Evolutionary conservation across 805 yeast species (phyloP), one percentile per base, ranked within the genome.

Genomic region (Lipomyces sp.): DNA sequence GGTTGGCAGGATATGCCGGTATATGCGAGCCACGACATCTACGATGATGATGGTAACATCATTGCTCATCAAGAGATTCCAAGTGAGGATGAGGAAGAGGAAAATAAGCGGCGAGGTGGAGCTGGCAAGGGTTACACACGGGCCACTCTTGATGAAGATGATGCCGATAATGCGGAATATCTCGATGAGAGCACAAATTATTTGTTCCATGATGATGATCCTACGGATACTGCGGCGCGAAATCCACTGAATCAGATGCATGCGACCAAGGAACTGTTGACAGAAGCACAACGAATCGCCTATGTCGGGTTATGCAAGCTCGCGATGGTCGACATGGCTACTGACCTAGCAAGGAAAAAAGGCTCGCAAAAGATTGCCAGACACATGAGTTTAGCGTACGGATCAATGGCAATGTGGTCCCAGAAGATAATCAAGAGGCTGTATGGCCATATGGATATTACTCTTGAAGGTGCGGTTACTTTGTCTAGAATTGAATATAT

Each of bases 1-100:
- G 88, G 83, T 35, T 95, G 99, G 99, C 87, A 89, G 74, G 86
- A 90, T 18, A 92, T 95, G 91, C 89, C 90, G 54, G 87, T 94
- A 0, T 87, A 91, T 35, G 87, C 97, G 2, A 86, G 88, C 59
- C 82, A 85, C 64, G 91, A 91, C 68, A 84, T 91, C 53, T 94
- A 91, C 75, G 90, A 94, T 74, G 90, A 91, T 33, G 85, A 85
- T 73, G 98, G 80, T 59, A 74, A 75, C 55, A 72, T 77, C 11
- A 67, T 79, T 6, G 78, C 79, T 29, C 74, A 73, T 63, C 64
- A 66, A 30, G 66, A 69, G 35, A 63, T 66, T 35, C 65, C 60
- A 15, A 74, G 70, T 8, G 73, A 70, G 30, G 69, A 66, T 34
- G 70, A 66, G 15, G 74, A 71, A 24, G 72, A 60, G 8, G 73